phyloP scores from a whole-genome alignment of 345 rosid species.

The Eucalyptus sp. region DNA sequence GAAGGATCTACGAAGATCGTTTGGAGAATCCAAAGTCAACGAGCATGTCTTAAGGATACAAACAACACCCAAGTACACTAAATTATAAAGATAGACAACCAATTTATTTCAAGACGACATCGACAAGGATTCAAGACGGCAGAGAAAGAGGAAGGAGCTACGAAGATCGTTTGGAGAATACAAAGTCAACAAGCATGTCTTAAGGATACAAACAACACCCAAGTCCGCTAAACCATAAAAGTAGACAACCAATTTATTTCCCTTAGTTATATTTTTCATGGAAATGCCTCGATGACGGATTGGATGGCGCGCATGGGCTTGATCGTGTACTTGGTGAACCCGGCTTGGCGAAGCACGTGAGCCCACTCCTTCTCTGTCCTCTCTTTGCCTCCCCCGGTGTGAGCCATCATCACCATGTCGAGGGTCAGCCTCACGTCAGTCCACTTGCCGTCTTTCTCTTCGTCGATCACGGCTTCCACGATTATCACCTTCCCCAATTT shows the following conservation, averaged over 20 bases:
- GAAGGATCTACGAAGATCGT: not conserved
- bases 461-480: constrained; percentile 34
- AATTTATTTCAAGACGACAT: not conserved
- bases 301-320: constrained; percentile 21
- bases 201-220: not conserved
- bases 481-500: constrained; percentile 51
- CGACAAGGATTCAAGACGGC: not conserved
- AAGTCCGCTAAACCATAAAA: not conserved
- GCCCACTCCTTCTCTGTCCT: constrained; percentile 60
- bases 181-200: not conserved
- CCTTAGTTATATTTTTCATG: not conserved
- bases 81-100: not conserved
- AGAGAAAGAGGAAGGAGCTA: not conserved
- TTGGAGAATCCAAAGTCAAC: not conserved
- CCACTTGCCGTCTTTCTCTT: constrained; percentile 15
- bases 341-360: constrained; percentile 39
- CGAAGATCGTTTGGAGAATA: not conserved
- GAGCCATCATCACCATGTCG: constrained; percentile 81
- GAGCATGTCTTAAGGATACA: not conserved
- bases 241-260: not conserved
- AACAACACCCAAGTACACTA: not conserved
- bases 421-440: constrained; percentile 31
- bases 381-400: constrained; percentile 49
- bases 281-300: constrained; percentile 38
- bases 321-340: constrained; percentile 28